Base-by-base conservation (phyloP, 108 stramenopile genomes). In the Bacterosira constricta region DNA sequence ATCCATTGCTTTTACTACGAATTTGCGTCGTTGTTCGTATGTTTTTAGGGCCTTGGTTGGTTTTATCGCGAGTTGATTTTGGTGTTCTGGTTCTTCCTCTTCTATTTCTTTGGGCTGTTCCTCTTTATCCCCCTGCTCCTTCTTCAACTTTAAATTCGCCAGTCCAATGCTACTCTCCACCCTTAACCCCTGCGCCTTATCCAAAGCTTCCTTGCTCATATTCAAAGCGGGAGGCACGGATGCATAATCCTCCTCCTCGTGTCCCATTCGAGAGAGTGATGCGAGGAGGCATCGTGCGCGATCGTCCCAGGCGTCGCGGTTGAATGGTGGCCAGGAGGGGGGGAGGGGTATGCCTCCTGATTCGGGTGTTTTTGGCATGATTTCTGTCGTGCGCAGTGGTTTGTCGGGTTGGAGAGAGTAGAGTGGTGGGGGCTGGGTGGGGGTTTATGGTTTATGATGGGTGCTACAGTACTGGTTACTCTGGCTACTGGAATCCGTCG, bases 341-440 rank as follows among this genome's bases (percentile, higher is more conserved):
- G 77, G 77, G 15, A 78, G 77, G 63, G 77, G 77, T n/a, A 78
- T 78, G 56, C 77, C 77, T 21, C 77, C 77, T 25, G 63, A 42
- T 30, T 69, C 77, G 41, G 77, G 77, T 1, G 63, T 69, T 52
- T 70, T 69, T 27, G 77, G 77, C 77, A 78, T 78, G 44, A 30
- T 54, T 0, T 27, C 15, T n/a, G n/a, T n/a, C n/a, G n/a, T n/a
- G n/a, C n/a, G n/a, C n/a, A n/a, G n/a, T n/a, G n/a, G n/a, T n/a
- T n/a, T n/a, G n/a, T n/a, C n/a, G n/a, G n/a, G n/a, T n/a, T n/a
- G n/a, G n/a, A n/a, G n/a, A n/a, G n/a, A n/a, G n/a, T n/a, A n/a
- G n/a, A n/a, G n/a, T n/a, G n/a, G n/a, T n/a, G n/a, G n/a, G n/a
- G n/a, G n/a, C n/a, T n/a, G n/a, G n/a, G n/a, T n/a, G n/a, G n/a